Percentiles rank a stretch among this genome's conserved stretches.
phyloP scores from a whole-genome alignment of 2,329 filamentous ascomycete species.

The Claviceps pusilla region DNA sequence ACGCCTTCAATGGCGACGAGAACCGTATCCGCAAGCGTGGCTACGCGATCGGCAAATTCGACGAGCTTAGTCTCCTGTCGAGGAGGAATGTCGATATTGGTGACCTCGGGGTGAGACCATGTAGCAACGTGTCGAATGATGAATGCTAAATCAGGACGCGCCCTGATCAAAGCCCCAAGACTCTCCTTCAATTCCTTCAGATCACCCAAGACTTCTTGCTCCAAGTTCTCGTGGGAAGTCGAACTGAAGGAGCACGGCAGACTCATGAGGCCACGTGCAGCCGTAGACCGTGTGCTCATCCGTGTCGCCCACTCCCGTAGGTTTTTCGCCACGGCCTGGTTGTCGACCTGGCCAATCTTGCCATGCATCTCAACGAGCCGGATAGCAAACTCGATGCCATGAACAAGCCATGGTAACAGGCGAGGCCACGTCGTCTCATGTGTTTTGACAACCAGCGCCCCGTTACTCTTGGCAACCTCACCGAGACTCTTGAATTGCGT shows the following conservation, averaged over 20 bases:
- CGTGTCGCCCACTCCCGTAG: conserved; percentile 36
- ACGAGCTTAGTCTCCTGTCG: conserved; percentile 15
- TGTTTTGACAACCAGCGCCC: conserved; percentile 9
- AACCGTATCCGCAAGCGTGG: conserved; percentile 56
- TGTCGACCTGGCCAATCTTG: conserved; percentile 42
- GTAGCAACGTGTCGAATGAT: conserved; percentile 48
- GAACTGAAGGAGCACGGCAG: conserved; percentile 39
- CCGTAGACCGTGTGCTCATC: conserved; percentile 28
- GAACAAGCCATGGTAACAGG: conserved; percentile 45
- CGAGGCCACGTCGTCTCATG: conserved; percentile 12
- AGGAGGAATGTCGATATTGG: conserved; percentile 5
- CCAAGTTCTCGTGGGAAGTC: conserved; percentile 18
- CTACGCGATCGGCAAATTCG: conserved; percentile 41
- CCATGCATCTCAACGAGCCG: conserved; percentile 52
- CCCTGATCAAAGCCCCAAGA: conserved; percentile 24
- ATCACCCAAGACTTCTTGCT: conserved; percentile 20
- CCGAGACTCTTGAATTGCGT: conserved; percentile 22
- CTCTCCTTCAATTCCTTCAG: conserved; percentile 23
- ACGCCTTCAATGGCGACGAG: conserved; percentile 68
- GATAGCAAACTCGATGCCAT: conserved; percentile 48
- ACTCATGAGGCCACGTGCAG: conserved; percentile 26
- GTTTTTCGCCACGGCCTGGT: conserved; percentile 26
- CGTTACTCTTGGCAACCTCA: conserved; percentile 10
- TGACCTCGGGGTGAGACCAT: conserved; percentile 37
- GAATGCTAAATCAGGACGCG: conserved; percentile 46